A percentile compares a stretch with the other conserved stretches of the same genome.
These are phyloP conservation scores for Boeremia exigua DNA, from an alignment of 2,329 filamentous ascomycete species.

Conservation along the genomic window DNA sequence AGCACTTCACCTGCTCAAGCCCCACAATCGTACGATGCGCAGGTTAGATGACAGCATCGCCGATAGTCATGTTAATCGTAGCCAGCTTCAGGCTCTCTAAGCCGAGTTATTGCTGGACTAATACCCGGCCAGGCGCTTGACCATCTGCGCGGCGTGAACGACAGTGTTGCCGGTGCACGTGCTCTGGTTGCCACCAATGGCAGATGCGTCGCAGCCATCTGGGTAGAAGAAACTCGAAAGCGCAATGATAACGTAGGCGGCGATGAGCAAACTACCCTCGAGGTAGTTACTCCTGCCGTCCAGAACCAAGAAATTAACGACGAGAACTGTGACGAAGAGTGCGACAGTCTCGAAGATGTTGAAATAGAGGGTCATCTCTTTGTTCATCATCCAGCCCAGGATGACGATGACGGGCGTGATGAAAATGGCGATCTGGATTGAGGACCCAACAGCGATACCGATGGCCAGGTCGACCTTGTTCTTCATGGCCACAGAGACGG, in stretches of 20 bases:
- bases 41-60: conserved; percentile 6
- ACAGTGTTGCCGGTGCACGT: conserved; percentile 4
- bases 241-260: conserved; percentile 80
- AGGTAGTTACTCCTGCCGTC: conserved; percentile 86
- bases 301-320: conserved; percentile 85
- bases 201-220: conserved; percentile 46
- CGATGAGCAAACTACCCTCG: conserved; percentile 77
- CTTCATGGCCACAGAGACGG: conserved; percentile 79
- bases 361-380: conserved; percentile 71
- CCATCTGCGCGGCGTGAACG: conserved; percentile 12
- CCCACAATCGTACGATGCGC: not conserved
- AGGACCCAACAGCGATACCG: conserved; percentile 78
- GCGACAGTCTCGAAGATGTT: conserved; percentile 70
- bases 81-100: not conserved
- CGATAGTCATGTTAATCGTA: not conserved
- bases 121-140: conserved; percentile 8
- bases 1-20: conserved; percentile 18
- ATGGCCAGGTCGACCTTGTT: conserved; percentile 88
- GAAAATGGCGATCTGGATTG: conserved; percentile 81
- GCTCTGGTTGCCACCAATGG: conserved; percentile 53
- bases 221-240: conserved; percentile 59
- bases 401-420: conserved; percentile 78
- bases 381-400: conserved; percentile 78
- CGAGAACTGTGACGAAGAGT: conserved; percentile 80
- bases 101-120: conserved; percentile 1